Percentiles rank a stretch among this genome's conserved stretches.
Evolutionary conservation across 2,329 filamentous ascomycete species (phyloP).

Genomic region (Leptographium galeiforme): DNA sequence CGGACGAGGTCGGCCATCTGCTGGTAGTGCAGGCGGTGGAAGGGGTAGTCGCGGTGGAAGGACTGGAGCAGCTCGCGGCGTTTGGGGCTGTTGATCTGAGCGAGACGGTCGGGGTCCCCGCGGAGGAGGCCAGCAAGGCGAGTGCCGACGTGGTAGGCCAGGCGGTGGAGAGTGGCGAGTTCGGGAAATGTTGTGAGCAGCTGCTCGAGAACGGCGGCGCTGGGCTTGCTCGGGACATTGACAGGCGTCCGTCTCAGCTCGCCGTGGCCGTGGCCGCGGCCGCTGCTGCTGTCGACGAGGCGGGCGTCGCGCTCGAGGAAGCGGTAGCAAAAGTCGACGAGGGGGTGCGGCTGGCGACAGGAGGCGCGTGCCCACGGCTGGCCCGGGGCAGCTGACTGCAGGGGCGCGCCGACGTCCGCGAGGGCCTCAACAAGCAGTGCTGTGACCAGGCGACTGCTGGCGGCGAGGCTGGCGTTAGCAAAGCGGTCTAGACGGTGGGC

Average conservation of each 20-base stretch:
- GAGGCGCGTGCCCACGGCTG: background rate
- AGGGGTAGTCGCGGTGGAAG: slow-evolving; percentile 15
- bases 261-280: background rate
- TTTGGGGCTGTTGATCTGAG: slow-evolving; percentile 6
- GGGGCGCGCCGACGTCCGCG: background rate
- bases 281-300: slow-evolving; percentile 17
- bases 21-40: background rate
- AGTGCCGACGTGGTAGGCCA: slow-evolving; percentile 6
- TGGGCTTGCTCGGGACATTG: slow-evolving; percentile 11
- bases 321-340: slow-evolving; percentile 19
- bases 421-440: background rate
- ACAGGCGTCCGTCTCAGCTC: slow-evolving; percentile 17
- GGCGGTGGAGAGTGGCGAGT: slow-evolving; percentile 13
- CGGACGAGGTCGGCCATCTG: background rate
- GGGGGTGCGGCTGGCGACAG: background rate
- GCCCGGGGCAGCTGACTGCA: background rate
- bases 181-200: slow-evolving; percentile 16
- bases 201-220: slow-evolving; percentile 15
- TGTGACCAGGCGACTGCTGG: background rate
- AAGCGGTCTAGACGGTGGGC: background rate
- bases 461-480: background rate
- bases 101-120: slow-evolving; percentile 7
- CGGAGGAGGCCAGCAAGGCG: slow-evolving; percentile 8
- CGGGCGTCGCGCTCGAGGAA: slow-evolving; percentile 19
- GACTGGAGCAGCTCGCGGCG: slow-evolving; percentile 16